Evolutionary conservation across 129 eudicot genomes (phyloP), one percentile per base, ranked within the genome.

Genomic region (Solidago caesia): DNA sequence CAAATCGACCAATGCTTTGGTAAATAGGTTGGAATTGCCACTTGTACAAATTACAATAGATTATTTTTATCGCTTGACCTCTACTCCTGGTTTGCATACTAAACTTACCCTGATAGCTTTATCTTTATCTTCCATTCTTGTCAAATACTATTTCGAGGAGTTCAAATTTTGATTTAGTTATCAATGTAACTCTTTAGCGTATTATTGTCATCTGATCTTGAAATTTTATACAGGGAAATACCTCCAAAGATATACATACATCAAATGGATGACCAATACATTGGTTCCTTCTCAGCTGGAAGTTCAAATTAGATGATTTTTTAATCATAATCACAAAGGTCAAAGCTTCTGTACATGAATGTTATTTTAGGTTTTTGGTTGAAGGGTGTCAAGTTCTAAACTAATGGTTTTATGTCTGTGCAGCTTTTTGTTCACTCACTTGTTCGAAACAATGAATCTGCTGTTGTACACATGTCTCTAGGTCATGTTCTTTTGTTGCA

Each of bases 181-280:
- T 80, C 13, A 16, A 8, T 67, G 21, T 27, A 27, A 11, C 33
- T 75, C 27, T 11, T n/a, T 49, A 16, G 16, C 12, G 11, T 58
- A 21, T 62, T 46, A 49, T 43, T 67, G 13, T 13, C 9, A 65
- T 46, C 48, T 13, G 59, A 29, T 63, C 9, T 52, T 43, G 33
- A 56, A 65, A 10, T 47, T 61, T 61, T 77, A 75, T 70, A 78
- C 91, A 94, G 97, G 82, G 96, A 90, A 61, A 85, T 83, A 71
- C 81, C 85, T 70, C 92, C 97, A 68, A 91, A 81, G 70, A 88
- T 94, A 77, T 94, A 75, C 74, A 52, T 94, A 47, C 96, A 85
- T 62, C 85, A 84, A 65, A 55, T 81, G 67, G 86, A 89, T 65
- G 87, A 75, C 72, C 46, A 41, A 44, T 66, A 72, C 62, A 62